Conservation (phyloP, 1,139 yeast species). For the Yamadazyma dendronema region DNA sequence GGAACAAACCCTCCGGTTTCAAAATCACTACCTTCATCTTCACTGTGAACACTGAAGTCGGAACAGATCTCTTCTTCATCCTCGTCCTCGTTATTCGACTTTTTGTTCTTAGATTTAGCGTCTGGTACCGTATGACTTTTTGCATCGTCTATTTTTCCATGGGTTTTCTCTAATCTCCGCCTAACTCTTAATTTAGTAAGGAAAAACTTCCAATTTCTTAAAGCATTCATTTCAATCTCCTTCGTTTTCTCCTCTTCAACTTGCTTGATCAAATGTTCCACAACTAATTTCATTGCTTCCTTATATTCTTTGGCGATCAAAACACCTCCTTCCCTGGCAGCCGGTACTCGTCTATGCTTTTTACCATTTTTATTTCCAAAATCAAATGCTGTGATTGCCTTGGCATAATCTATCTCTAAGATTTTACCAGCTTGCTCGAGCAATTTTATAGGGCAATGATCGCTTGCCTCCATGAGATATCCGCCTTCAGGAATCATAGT, state of each 20-base stretch:
- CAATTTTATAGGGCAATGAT: constrained; percentile 36
- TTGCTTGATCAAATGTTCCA: constrained; percentile 53
- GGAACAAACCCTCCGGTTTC: constrained; percentile 18
- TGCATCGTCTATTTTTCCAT: constrained; percentile 30
- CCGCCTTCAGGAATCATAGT: constrained; percentile 86
- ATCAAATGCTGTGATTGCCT: constrained; percentile 85
- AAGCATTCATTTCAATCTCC: constrained; percentile 49
- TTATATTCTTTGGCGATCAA: constrained; percentile 62
- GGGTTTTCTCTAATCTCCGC: constrained; percentile 61
- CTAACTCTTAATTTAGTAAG: constrained; percentile 70
- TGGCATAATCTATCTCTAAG: constrained; percentile 75
- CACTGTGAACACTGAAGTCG: constrained; percentile 14
- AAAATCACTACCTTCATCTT: constrained; percentile 9
- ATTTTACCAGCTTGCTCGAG: constrained; percentile 70
- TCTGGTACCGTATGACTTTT: not conserved
- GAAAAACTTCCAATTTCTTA: constrained; percentile 72
- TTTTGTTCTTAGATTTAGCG: too few species aligned
- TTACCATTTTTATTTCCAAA: constrained; percentile 35
- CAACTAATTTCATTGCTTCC: constrained; percentile 64
- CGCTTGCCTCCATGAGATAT: constrained; percentile 33
- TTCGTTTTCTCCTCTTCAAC: constrained; percentile 51
- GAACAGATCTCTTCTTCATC: constrained; percentile 6
- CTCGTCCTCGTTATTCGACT: too few species aligned
- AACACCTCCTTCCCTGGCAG: constrained; percentile 74
- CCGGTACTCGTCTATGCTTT: constrained; percentile 36